Percentiles rank a stretch among this genome's conserved stretches.
phyloP scores from a whole-genome alignment of 2,329 filamentous ascomycete species.

The Bipolaris bicolor region DNA sequence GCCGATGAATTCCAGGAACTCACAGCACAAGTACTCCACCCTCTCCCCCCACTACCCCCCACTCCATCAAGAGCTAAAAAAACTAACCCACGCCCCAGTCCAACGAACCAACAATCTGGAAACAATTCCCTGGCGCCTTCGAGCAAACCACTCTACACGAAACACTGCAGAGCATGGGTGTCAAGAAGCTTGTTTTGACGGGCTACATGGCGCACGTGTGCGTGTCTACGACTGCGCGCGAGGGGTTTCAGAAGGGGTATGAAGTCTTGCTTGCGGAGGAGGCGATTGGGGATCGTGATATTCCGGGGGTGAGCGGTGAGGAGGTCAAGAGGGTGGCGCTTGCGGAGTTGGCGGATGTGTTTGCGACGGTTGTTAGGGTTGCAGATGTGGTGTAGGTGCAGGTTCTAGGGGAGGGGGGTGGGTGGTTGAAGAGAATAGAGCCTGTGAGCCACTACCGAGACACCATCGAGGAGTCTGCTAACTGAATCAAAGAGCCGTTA shows the following conservation, averaged over 20 bases:
- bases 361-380: slow-evolving; percentile 65
- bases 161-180: slow-evolving; percentile 57
- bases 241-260: slow-evolving; percentile 66
- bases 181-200: slow-evolving; percentile 66
- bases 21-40: slow-evolving; percentile 48
- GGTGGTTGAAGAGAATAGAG: no score
- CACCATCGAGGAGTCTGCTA: no score
- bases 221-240: slow-evolving; percentile 67
- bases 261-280: slow-evolving; percentile 68
- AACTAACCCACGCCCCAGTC: slow-evolving; percentile 26
- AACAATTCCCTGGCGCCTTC: slow-evolving; percentile 66
- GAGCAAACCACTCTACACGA: slow-evolving; percentile 65
- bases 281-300: slow-evolving; percentile 69
- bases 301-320: slow-evolving; percentile 65
- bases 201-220: slow-evolving; percentile 72
- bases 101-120: slow-evolving; percentile 63
- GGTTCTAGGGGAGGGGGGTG: no score
- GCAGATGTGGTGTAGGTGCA: slow-evolving; percentile 54
- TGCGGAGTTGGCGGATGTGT: slow-evolving; percentile 67
- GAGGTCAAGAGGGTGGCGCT: slow-evolving; percentile 59
- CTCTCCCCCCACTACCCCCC: no score
- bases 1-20: slow-evolving; percentile 68
- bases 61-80: no score
- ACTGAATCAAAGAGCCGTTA: no score
- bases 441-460: no score